Evolutionary conservation across 345 rosid genomes (phyloP).

Genomic region (Corchorus capsularis): DNA sequence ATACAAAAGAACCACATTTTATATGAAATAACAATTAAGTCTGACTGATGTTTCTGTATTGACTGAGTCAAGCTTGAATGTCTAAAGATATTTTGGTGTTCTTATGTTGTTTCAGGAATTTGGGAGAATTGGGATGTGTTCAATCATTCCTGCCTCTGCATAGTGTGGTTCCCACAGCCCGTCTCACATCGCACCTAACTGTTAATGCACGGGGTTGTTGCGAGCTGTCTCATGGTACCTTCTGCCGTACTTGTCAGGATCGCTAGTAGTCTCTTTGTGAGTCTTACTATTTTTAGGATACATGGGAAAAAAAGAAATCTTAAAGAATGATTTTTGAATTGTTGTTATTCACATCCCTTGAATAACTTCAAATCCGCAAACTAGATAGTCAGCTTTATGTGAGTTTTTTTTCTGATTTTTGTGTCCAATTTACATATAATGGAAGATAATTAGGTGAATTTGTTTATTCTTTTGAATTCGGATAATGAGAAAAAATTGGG

Average conservation of each 20-base stretch:
- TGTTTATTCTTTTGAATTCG: conserved; percentile 20
- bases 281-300: conserved; percentile 64
- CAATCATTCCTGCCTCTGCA: conserved; percentile 77
- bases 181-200: conserved; percentile 69
- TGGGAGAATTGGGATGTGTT: conserved; percentile 79
- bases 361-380: conserved; percentile 24
- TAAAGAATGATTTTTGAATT: conserved; percentile 12
- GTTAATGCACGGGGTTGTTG: conserved; percentile 78
- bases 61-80: conserved; percentile 8
- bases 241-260: conserved; percentile 92
- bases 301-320: conserved; percentile 10
- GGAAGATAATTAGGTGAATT: conserved; percentile 16
- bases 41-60: neutral
- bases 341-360: conserved; percentile 25
- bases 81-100: neutral
- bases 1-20: neutral
- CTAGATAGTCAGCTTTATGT: neutral
- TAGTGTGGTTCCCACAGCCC: conserved; percentile 36
- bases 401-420: neutral
- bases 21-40: neutral
- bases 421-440: neutral
- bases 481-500: conserved; percentile 53
- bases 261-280: conserved; percentile 95
- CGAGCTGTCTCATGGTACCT: conserved; percentile 98
- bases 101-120: conserved; percentile 46